These are phyloP conservation scores for Pythium volutum DNA, from an alignment of 352 stramenopile genomes.

Conservation along the genomic window DNA sequence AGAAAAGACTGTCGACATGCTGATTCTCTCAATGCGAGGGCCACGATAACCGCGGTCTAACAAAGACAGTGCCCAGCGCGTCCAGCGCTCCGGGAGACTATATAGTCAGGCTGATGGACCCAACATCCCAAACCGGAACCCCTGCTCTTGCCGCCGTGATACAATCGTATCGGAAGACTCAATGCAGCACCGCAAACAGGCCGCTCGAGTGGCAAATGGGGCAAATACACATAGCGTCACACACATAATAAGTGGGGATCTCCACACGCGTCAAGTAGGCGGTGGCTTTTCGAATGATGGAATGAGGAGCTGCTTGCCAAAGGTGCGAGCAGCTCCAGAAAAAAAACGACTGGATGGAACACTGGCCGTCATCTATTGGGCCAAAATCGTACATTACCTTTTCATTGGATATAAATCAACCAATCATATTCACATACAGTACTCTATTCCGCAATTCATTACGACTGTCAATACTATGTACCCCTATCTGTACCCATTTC, in stretches of 20 bases:
- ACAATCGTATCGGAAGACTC: constrained; percentile 31
- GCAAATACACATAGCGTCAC: constrained; percentile 5
- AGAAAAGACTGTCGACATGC: constrained; percentile 28
- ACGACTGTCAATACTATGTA: constrained; percentile 1
- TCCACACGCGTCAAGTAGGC: no score
- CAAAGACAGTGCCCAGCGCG: constrained; percentile 33
- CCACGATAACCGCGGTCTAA: constrained; percentile 32
- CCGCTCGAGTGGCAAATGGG: constrained; percentile 35
- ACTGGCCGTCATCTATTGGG: constrained; percentile 8
- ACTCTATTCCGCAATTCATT: neutral
- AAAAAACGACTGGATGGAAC: constrained; percentile 27
- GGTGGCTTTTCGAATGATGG: constrained; percentile 9
- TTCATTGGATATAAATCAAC: constrained; percentile 10
- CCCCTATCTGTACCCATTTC: constrained; percentile 11
- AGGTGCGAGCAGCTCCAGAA: neutral
- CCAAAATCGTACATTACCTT: neutral
- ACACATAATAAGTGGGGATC: neutral
- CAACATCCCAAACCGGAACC: constrained; percentile 25
- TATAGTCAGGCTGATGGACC: constrained; percentile 36
- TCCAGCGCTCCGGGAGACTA: constrained; percentile 22
- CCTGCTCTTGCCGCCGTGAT: constrained; percentile 29
- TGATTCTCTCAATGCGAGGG: constrained; percentile 36
- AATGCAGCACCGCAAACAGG: constrained; percentile 23
- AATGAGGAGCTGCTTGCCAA: neutral
- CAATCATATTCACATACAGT: constrained; percentile 4